Percentiles rank a stretch among this genome's conserved stretches.
Conservation (phyloP, 2,329 filamentous ascomycete species). For the Capronia americana region DNA sequence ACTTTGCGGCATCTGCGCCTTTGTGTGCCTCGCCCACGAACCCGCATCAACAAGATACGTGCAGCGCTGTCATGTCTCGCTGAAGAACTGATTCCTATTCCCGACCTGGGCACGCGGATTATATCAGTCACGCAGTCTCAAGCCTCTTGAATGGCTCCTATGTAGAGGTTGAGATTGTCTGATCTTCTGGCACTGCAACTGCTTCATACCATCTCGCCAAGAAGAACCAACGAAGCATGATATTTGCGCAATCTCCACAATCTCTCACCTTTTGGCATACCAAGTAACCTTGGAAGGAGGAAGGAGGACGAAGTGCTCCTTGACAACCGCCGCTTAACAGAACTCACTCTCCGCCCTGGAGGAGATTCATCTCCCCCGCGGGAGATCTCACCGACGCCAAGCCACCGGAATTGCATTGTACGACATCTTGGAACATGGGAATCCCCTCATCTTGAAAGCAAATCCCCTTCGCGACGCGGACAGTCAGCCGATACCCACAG, state of each 20-base stretch:
- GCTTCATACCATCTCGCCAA: too few relatives aligned
- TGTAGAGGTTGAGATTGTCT: neutral
- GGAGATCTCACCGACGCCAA: slow-evolving; percentile 2
- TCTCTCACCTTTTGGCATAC: neutral
- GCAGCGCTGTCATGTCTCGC: neutral
- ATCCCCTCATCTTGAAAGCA: slow-evolving; percentile 5
- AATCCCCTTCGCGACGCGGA: neutral
- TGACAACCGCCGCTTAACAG: neutral
- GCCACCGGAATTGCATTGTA: neutral
- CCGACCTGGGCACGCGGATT: neutral
- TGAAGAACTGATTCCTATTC: neutral
- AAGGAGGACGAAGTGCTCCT: neutral
- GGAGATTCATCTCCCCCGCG: neutral
- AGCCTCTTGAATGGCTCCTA: neutral
- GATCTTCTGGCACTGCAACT: too few relatives aligned
- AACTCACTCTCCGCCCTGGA: neutral
- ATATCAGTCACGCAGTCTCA: neutral
- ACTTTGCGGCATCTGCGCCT: neutral
- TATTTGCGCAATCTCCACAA: too few relatives aligned
- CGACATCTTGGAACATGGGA: neutral
- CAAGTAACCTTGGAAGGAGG: neutral
- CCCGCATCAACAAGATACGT: neutral
- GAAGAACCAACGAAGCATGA: too few relatives aligned
- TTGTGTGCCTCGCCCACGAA: neutral
- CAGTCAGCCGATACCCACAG: neutral